A percentile compares a stretch with the other conserved stretches of the same genome.
phyloP scores from a whole-genome alignment of 2,329 filamentous ascomycete species.

The Gliomastix tumulicola region DNA sequence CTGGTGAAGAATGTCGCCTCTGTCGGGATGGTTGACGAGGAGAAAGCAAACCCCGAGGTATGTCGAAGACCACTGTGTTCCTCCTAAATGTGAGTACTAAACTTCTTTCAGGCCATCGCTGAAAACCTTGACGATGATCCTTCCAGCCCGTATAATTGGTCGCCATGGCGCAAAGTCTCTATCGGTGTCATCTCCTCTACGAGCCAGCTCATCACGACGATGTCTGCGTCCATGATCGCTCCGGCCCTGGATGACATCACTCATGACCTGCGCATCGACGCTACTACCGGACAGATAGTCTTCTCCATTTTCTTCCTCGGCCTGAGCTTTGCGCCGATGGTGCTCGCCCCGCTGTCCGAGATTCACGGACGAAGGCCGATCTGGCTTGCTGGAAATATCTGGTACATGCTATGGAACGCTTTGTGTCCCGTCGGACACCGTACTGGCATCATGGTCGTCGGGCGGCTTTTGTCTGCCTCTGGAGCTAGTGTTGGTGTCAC shows the following conservation, averaged over 20 bases:
- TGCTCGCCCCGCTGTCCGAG: constrained; percentile 23
- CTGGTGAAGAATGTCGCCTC: too few relatives aligned
- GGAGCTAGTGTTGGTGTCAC: constrained; percentile 20
- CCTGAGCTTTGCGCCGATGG: constrained; percentile 22
- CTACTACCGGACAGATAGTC: constrained; percentile 15
- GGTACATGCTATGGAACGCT: constrained; percentile 27
- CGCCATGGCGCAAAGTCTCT: constrained; percentile 13
- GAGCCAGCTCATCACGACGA: constrained; percentile 23
- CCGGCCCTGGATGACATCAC: constrained; percentile 22
- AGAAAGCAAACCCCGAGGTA: too few relatives aligned
- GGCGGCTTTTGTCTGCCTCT: constrained; percentile 13
- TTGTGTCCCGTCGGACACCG: constrained; percentile 21
- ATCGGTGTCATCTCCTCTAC: constrained; percentile 21
- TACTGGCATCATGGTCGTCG: constrained; percentile 18
- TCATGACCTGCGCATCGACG: constrained; percentile 17
- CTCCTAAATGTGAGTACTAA: too few relatives aligned
- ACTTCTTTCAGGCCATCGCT: too few relatives aligned
- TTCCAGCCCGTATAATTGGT: constrained; percentile 60
- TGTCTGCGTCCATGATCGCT: constrained; percentile 28
- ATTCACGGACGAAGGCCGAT: constrained; percentile 23
- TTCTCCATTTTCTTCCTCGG: constrained; percentile 27
- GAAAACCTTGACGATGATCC: too few relatives aligned
- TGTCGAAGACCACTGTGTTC: too few relatives aligned
- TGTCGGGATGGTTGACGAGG: too few relatives aligned
- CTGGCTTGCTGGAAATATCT: constrained; percentile 21